These are phyloP conservation scores for Chlorencoelia australis DNA, from an alignment of 2,329 filamentous ascomycete species.

Conservation along the genomic window DNA sequence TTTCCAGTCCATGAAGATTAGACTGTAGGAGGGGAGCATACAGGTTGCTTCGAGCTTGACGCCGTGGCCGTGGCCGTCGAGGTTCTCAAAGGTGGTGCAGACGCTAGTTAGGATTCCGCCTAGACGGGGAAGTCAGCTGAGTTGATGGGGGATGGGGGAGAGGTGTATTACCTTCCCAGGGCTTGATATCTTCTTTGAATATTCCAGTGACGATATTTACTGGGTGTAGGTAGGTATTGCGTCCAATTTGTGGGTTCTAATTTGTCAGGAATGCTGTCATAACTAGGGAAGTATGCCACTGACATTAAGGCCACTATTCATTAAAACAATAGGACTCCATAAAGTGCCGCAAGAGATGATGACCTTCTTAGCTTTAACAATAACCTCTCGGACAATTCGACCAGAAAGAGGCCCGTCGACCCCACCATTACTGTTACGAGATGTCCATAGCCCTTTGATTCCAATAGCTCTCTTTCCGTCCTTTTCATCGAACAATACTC, in stretches of 20 bases:
- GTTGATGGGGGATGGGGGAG: not conserved
- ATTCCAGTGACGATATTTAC: constrained; percentile 47
- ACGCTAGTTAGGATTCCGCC: constrained; percentile 68
- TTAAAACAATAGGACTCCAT: constrained; percentile 65
- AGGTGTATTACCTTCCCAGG: constrained; percentile 43
- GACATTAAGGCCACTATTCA: constrained; percentile 66
- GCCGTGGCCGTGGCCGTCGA: constrained; percentile 73
- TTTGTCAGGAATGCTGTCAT: constrained; percentile 4
- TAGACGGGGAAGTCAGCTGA: constrained; percentile 8
- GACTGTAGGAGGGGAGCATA: constrained; percentile 59
- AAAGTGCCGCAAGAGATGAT: constrained; percentile 70
- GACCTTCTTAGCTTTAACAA: constrained; percentile 70
- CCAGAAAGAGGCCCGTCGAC: constrained; percentile 40
- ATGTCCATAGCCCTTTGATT: constrained; percentile 65
- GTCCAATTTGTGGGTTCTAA: constrained; percentile 67
- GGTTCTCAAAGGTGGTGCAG: constrained; percentile 67
- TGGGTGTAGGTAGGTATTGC: constrained; percentile 75
- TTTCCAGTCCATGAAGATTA: constrained; percentile 57
- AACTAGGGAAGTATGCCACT: not conserved
- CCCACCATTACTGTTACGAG: constrained; percentile 53
- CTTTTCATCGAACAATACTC: constrained; percentile 55
- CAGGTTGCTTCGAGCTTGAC: constrained; percentile 67
- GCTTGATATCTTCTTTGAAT: constrained; percentile 61
- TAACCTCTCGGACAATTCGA: constrained; percentile 47
- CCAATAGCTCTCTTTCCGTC: constrained; percentile 50